phyloP scores from a whole-genome alignment of 768 basidiomycete genomes.

The Boletus tylopilopsis region DNA sequence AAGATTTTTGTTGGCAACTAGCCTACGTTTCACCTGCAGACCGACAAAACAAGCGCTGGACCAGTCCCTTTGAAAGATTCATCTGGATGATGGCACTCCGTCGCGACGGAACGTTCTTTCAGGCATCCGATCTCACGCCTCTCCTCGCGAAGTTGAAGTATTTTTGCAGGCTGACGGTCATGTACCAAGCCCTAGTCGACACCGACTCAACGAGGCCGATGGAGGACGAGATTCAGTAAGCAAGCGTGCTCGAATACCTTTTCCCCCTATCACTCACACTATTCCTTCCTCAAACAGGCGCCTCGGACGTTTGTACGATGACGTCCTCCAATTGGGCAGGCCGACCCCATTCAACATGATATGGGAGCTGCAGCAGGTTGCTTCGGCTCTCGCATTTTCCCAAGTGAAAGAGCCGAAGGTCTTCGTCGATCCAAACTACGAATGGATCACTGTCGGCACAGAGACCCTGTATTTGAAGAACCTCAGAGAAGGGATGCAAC shows the following conservation, averaged over 20 bases:
- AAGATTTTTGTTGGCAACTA: too few species aligned
- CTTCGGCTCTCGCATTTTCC: background rate
- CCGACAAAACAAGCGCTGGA: too few species aligned
- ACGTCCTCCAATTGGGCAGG: background rate
- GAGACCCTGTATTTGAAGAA: background rate
- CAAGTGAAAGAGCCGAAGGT: constrained; percentile 3
- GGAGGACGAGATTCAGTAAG: too few species aligned
- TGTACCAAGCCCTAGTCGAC: too few species aligned
- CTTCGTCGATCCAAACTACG: background rate
- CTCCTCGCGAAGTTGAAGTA: constrained; percentile 3
- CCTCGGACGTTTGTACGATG: background rate
- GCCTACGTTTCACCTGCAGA: too few species aligned
- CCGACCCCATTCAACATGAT: constrained; percentile 5
- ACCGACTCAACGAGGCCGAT: too few species aligned
- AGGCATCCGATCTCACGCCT: background rate
- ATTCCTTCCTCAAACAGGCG: too few species aligned
- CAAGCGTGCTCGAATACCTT: too few species aligned
- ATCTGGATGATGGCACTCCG: constrained; percentile 4
- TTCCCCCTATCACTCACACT: too few species aligned
- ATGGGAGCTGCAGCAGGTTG: constrained; percentile 7
- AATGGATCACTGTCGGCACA: background rate
- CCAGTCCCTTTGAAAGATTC: too few species aligned
- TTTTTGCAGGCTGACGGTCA: too few species aligned
- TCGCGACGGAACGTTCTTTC: background rate
- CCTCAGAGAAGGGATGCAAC: background rate